Conservation (phyloP, 2,329 filamentous ascomycete species). For the Alternaria sp. region DNA sequence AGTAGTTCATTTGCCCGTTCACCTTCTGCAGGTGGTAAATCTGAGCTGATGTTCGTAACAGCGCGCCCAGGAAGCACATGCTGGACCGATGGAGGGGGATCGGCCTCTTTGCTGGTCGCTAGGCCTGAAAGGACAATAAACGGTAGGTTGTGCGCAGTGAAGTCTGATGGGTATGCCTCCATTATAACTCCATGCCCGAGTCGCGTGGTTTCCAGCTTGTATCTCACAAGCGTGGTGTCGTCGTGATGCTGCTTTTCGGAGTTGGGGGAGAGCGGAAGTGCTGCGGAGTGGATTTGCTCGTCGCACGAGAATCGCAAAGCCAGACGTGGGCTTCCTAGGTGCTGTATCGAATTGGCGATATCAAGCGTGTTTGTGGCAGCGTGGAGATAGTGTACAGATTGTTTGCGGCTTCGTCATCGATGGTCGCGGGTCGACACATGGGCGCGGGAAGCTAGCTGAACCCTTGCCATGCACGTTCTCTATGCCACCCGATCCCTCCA, state of each 20-base stretch:
- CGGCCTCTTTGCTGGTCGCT: constrained; percentile 37
- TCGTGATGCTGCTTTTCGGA: not conserved
- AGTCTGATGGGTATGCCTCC: constrained; percentile 80
- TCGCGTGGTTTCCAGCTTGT: constrained; percentile 11
- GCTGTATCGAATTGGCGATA: not conserved
- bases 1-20: constrained; percentile 70
- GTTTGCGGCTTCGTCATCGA: constrained; percentile 10
- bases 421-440: constrained; percentile 1
- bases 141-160: constrained; percentile 86
- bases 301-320: constrained; percentile 2
- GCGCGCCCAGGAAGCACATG: constrained; percentile 50
- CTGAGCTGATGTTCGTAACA: constrained; percentile 70
- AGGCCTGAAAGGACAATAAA: constrained; percentile 84
- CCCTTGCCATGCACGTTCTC: constrained; percentile 4
- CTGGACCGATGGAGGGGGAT: constrained; percentile 54
- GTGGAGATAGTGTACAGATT: not conserved
- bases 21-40: constrained; percentile 70
- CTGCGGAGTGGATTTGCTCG: constrained; percentile 5
- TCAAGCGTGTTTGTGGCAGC: constrained; percentile 1
- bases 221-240: not conserved
- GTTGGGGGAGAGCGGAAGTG: constrained; percentile 8
- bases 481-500: not conserved
- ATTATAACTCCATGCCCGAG: constrained; percentile 57
- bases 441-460: constrained; percentile 5
- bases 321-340: not conserved